phyloP scores from a whole-genome alignment of 179 eudicot genomes.

The Corrigiola litoralis region DNA sequence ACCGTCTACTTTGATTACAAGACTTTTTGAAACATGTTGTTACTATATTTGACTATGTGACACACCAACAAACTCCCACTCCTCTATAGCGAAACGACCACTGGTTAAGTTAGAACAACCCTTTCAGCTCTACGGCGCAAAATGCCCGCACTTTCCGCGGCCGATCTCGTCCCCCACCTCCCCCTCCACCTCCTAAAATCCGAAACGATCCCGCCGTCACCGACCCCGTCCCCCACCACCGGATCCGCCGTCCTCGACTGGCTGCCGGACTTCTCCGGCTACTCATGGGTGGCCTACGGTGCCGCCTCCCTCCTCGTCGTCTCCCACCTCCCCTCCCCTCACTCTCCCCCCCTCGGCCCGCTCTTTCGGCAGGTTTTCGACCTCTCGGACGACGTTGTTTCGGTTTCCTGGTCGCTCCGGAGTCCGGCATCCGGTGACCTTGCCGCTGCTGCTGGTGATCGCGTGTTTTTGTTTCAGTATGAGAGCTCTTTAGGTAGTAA shows the following conservation, averaged over 20 bases:
- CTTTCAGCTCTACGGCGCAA: not conserved
- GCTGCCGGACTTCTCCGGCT: slow-evolving; percentile 68
- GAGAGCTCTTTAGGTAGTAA: too few relatives aligned
- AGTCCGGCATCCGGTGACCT: slow-evolving; percentile 64
- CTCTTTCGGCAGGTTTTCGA: slow-evolving; percentile 63
- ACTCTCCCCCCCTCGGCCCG: slow-evolving; percentile 44
- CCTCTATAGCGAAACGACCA: not conserved
- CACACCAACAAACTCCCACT: not conserved
- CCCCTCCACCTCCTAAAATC: slow-evolving; percentile 63
- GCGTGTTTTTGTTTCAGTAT: slow-evolving; percentile 47
- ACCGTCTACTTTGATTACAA: too few relatives aligned
- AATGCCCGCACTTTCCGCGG: slow-evolving; percentile 9
- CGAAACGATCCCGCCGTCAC: slow-evolving; percentile 69
- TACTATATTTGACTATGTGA: too few relatives aligned
- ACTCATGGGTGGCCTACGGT: slow-evolving; percentile 93
- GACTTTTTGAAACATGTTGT: too few relatives aligned
- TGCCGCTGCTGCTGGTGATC: slow-evolving; percentile 53
- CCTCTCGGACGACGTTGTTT: slow-evolving; percentile 34
- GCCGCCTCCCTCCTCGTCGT: slow-evolving; percentile 85
- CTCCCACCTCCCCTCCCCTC: slow-evolving; percentile 74
- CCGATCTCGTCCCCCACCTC: slow-evolving; percentile 23
- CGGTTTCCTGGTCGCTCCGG: slow-evolving; percentile 64
- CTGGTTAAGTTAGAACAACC: not conserved
- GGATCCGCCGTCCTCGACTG: slow-evolving; percentile 53
- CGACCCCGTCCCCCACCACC: slow-evolving; percentile 30